These are phyloP conservation scores for Bolboschoenus planiculmis DNA, from an alignment of 176 grass and related monocot species.

Conservation along the genomic window DNA sequence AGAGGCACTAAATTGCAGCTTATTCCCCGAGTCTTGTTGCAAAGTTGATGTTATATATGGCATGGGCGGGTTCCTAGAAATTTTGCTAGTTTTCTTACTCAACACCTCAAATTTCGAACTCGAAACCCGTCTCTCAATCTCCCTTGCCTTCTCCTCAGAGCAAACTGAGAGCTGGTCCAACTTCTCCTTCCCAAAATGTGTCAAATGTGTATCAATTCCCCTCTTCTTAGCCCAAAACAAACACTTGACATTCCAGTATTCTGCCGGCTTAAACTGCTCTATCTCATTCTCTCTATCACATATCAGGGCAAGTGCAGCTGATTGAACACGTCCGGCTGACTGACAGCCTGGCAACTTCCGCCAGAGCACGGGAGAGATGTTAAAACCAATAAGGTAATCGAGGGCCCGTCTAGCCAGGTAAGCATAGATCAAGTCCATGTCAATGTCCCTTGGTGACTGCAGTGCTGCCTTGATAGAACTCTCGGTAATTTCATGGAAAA, in stretches of 20 bases:
- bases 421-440: slow-evolving; percentile 93
- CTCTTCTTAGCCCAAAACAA: slow-evolving; percentile 22
- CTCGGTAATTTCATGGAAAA: slow-evolving; percentile 95
- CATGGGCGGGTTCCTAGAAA: slow-evolving; percentile 66
- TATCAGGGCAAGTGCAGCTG: slow-evolving; percentile 83
- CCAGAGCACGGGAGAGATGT: slow-evolving; percentile 94
- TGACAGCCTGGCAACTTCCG: slow-evolving; percentile 92
- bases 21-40: slow-evolving; percentile 87
- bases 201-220: slow-evolving; percentile 50
- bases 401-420: slow-evolving; percentile 89
- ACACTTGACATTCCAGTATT: slow-evolving; percentile 73
- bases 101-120: slow-evolving; percentile 58
- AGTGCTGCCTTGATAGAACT: slow-evolving; percentile 56
- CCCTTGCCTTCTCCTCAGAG: slow-evolving; percentile 45
- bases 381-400: slow-evolving; percentile 96
- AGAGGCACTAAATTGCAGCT: slow-evolving; percentile 54
- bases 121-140: slow-evolving; percentile 51
- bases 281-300: slow-evolving; percentile 87
- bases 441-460: slow-evolving; percentile 58
- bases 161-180: slow-evolving; percentile 72
- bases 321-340: slow-evolving; percentile 91
- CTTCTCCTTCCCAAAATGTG: slow-evolving; percentile 64
- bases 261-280: slow-evolving; percentile 64
- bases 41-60: slow-evolving; percentile 97
- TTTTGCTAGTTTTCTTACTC: slow-evolving; percentile 61